Evolutionary conservation across 73 alveolate genomes (phyloP).

Genomic region (Effrenium voratum): DNA sequence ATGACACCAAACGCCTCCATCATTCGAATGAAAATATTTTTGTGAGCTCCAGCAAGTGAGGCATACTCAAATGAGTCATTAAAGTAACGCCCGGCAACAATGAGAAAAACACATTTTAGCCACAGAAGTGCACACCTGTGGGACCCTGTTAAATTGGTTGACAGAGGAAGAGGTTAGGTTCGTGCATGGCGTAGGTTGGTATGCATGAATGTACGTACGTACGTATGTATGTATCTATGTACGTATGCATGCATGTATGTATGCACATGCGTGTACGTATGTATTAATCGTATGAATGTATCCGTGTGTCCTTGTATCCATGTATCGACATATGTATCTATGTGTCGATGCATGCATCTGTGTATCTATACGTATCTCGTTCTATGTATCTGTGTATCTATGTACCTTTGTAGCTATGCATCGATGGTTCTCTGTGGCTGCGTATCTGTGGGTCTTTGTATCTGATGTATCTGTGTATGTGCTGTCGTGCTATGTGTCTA

Average conservation of each 20-base stretch:
- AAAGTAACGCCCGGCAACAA: constrained; percentile 6
- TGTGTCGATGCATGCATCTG: not conserved
- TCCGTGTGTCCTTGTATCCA: not conserved
- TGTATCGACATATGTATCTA: not conserved
- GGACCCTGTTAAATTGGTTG: not conserved
- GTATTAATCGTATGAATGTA: too few species aligned
- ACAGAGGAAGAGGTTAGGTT: too few species aligned
- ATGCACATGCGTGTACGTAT: not conserved
- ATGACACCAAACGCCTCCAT: not conserved
- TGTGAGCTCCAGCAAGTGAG: not conserved
- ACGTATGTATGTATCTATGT: too few species aligned
- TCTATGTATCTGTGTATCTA: too few species aligned
- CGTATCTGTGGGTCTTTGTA: not conserved
- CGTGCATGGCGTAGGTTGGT: not conserved
- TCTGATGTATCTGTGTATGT: not conserved
- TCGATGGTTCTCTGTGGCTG: too few species aligned
- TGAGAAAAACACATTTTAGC: not conserved
- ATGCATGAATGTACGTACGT: too few species aligned
- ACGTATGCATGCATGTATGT: not conserved
- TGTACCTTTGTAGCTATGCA: not conserved
- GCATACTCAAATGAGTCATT: not conserved
- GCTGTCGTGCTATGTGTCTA: not conserved
- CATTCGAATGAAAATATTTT: not conserved
- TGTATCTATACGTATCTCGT: too few species aligned
- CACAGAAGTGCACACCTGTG: not conserved